Base-by-base conservation (phyloP, 2,329 filamentous ascomycete species). In the Dactylella cylindrospora region DNA sequence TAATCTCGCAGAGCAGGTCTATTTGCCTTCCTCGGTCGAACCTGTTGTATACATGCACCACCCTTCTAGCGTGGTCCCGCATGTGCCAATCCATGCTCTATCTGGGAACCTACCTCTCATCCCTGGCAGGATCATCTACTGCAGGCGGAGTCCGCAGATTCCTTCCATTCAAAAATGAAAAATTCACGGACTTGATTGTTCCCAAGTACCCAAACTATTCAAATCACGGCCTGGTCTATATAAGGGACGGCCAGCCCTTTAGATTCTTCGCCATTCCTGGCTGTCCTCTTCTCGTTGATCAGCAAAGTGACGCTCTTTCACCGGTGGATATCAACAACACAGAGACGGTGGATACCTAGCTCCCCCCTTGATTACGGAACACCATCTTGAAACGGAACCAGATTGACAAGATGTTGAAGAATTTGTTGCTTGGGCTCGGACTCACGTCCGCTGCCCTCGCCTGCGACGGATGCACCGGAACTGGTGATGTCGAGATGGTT, bases 401-500 rank as follows among this genome's bases (percentile, higher is more conserved):
- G 31, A 12, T 10, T 12, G 46, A 28, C 47, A 45, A 54, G 33
- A 60, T 60, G 46, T 46, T 50, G 13, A 52, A 45, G 35, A 23
- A 46, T 46, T 40, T 61, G 28, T 39, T 51, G 35, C 40, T 61
- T 28, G 47, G 54, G 32, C 54, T 62, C 38, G 57, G 57, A 28
- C 43, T 62, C 31, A 44, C 57, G 49, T 46, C 57, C 49, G 38
- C 38, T 6, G 49, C 49, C 13, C 49, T 62, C 8, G 57, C 57
- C 13, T 64, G 59, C 51, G 59, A 25, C 25, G 45, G 22, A 19
- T 64, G 59, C 45, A 64, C 59, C 12, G 59, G 59, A 20, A 57
- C 50, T 3, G 59, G 51, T 28, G 59, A 64, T 26, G 52, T 64
- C 13, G 52, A 55, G 25, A 57, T 64, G 51, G 45, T 64, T 25